phyloP scores from a whole-genome alignment of 2,329 filamentous ascomycete species.

The Hymenotorrendiella dingleyae region DNA sequence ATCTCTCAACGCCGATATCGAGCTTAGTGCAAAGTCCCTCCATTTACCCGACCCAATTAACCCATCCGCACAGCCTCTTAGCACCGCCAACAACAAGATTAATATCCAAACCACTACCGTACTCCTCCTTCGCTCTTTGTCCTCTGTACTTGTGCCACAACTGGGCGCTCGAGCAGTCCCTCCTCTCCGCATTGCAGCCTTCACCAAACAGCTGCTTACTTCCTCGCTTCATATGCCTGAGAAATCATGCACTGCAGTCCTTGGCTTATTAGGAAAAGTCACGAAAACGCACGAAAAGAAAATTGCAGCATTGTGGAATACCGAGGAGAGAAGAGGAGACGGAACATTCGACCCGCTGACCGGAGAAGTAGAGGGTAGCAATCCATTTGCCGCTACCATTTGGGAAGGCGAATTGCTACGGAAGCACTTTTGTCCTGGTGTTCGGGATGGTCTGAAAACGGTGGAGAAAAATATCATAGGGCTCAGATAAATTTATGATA shows the following conservation, averaged over 20 bases:
- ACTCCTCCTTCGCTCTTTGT: conserved; percentile 80
- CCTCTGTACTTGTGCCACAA: conserved; percentile 71
- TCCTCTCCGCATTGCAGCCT: conserved; percentile 80
- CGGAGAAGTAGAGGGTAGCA: conserved; percentile 73
- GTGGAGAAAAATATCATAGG: conserved; percentile 55
- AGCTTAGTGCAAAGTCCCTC: conserved; percentile 68
- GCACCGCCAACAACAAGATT: conserved; percentile 59
- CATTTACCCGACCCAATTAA: conserved; percentile 61
- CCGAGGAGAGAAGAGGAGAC: conserved; percentile 87
- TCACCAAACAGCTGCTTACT: conserved; percentile 85
- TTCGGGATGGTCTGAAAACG: conserved; percentile 66
- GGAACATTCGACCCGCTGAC: conserved; percentile 74
- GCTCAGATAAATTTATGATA: conserved; percentile 17
- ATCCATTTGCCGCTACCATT: conserved; percentile 82
- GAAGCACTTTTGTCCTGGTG: conserved; percentile 79
- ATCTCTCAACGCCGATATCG: conserved; percentile 77
- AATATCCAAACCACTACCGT: conserved; percentile 95
- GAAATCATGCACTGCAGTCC: conserved; percentile 75
- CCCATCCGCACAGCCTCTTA: conserved; percentile 35
- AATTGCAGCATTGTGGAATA: conserved; percentile 83
- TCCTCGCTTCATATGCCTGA: conserved; percentile 81
- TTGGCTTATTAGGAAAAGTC: conserved; percentile 73
- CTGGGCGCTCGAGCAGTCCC: conserved; percentile 70
- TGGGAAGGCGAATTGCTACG: conserved; percentile 91
- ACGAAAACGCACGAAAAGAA: conserved; percentile 77